Conservation (phyloP, 805 yeast genomes). For the Candida alai region DNA sequence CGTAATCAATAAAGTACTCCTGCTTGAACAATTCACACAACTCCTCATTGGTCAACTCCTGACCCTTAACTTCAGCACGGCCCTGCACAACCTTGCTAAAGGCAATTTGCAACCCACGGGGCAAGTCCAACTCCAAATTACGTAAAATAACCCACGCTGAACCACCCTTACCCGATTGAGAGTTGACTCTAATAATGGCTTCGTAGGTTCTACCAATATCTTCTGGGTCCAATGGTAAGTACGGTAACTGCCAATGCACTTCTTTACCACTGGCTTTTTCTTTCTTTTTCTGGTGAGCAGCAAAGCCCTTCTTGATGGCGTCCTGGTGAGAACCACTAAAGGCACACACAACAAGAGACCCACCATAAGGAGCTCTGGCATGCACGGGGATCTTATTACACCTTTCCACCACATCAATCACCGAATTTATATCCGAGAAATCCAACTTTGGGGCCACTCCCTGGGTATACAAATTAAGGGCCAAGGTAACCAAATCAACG, state of each 20-base stretch:
- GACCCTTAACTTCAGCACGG: slow-evolving; percentile 66
- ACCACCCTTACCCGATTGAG: slow-evolving; percentile 88
- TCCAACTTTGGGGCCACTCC: slow-evolving; percentile 71
- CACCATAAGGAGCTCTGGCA: slow-evolving; percentile 80
- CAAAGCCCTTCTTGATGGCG: slow-evolving; percentile 81
- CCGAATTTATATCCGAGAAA: slow-evolving; percentile 60
- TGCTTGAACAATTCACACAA: slow-evolving; percentile 61
- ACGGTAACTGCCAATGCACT: slow-evolving; percentile 68
- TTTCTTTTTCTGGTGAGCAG: slow-evolving; percentile 38
- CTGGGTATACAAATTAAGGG: slow-evolving; percentile 74
- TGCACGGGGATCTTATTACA: slow-evolving; percentile 80
- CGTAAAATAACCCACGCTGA: slow-evolving; percentile 83
- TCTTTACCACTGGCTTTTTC: slow-evolving; percentile 31
- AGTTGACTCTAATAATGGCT: slow-evolving; percentile 85
- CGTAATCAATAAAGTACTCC: slow-evolving; percentile 47
- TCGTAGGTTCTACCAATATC: slow-evolving; percentile 88
- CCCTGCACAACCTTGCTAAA: slow-evolving; percentile 69
- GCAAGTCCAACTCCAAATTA: slow-evolving; percentile 73
- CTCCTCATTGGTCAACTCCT: slow-evolving; percentile 65
- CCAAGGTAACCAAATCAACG: slow-evolving; percentile 76
- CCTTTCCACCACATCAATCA: slow-evolving; percentile 70
- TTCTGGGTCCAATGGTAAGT: slow-evolving; percentile 78
- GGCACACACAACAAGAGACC: slow-evolving; percentile 78
- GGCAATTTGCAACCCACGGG: slow-evolving; percentile 74
- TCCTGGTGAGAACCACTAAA: slow-evolving; percentile 87